Evolutionary conservation across 2,329 filamentous ascomycete genomes (phyloP).

Genomic region (Ophiognomonia clavigignenti-juglandacearum): DNA sequence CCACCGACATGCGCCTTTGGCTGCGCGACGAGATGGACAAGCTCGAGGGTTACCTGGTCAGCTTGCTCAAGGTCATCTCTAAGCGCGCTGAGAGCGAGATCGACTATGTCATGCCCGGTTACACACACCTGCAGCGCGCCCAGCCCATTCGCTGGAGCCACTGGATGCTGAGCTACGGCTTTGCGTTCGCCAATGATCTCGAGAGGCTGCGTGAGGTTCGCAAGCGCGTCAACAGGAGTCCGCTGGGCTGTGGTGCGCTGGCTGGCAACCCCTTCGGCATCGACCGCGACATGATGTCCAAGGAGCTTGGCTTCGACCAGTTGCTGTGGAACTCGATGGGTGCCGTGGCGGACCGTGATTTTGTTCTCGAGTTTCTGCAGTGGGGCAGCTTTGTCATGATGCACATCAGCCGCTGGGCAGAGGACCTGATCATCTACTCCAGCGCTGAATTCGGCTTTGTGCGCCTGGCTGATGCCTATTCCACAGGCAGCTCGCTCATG

Average conservation of each 20-base stretch:
- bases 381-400: conserved; percentile 76
- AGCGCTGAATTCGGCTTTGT: conserved; percentile 73
- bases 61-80: conserved; percentile 65
- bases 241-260: conserved; percentile 71
- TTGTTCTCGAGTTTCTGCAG: conserved; percentile 75
- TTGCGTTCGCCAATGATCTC: conserved; percentile 68
- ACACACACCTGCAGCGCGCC: conserved; percentile 82
- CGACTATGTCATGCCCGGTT: conserved; percentile 77
- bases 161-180: conserved; percentile 73
- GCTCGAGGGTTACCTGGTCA: conserved; percentile 64
- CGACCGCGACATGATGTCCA: conserved; percentile 71
- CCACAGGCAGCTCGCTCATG: conserved; percentile 71
- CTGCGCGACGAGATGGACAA: conserved; percentile 67
- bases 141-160: conserved; percentile 77
- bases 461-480: conserved; percentile 72
- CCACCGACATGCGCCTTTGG: conserved; percentile 88
- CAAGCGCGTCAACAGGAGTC: conserved; percentile 66
- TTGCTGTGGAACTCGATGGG: conserved; percentile 74
- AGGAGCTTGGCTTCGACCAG: conserved; percentile 75
- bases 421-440: conserved; percentile 82
- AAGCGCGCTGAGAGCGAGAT: conserved; percentile 69
- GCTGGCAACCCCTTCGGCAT: conserved; percentile 80
- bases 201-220: conserved; percentile 71
- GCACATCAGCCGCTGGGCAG: conserved; percentile 74
- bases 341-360: conserved; percentile 73